Conservation (phyloP, 768 basidiomycete species). For the Gelatoporia subvermispora region DNA sequence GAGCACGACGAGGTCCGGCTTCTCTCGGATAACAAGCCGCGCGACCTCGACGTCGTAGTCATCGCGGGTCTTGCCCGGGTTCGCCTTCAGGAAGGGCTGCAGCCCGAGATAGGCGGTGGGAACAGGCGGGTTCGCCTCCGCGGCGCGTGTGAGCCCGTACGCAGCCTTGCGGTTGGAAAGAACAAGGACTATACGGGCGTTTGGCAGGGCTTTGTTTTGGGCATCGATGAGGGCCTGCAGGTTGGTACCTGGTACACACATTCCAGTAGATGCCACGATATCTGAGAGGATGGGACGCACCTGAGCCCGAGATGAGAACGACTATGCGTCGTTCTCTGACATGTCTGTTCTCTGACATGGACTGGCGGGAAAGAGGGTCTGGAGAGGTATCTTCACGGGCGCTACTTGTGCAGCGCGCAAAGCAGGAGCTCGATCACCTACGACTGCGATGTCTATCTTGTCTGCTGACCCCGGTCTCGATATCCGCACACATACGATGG, state of each 20-base stretch:
- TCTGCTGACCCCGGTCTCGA: too few relatives aligned
- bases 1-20: slow-evolving; percentile 86
- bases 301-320: slow-evolving; percentile 66
- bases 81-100: slow-evolving; percentile 73
- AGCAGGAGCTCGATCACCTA: too few relatives aligned
- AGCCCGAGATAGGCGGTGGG: slow-evolving; percentile 80
- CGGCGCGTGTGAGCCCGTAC: slow-evolving; percentile 81
- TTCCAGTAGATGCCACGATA: not conserved
- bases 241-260: slow-evolving; percentile 69
- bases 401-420: too few relatives aligned
- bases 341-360: slow-evolving; percentile 3
- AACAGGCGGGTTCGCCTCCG: slow-evolving; percentile 66
- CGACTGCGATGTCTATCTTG: too few relatives aligned
- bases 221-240: slow-evolving; percentile 95
- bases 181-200: slow-evolving; percentile 71
- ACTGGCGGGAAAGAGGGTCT: not conserved
- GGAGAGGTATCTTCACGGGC: too few relatives aligned
- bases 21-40: slow-evolving; percentile 50
- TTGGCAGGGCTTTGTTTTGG: slow-evolving; percentile 61
- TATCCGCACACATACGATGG: too few relatives aligned
- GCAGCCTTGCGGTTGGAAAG: slow-evolving; percentile 91
- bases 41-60: slow-evolving; percentile 88
- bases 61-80: slow-evolving; percentile 66
- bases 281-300: slow-evolving; percentile 24
- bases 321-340: slow-evolving; percentile 33